Evolutionary conservation across 2,329 filamentous ascomycete genomes (phyloP), one percentile per base, ranked within the genome.

Genomic region (Alternaria incomplexa): DNA sequence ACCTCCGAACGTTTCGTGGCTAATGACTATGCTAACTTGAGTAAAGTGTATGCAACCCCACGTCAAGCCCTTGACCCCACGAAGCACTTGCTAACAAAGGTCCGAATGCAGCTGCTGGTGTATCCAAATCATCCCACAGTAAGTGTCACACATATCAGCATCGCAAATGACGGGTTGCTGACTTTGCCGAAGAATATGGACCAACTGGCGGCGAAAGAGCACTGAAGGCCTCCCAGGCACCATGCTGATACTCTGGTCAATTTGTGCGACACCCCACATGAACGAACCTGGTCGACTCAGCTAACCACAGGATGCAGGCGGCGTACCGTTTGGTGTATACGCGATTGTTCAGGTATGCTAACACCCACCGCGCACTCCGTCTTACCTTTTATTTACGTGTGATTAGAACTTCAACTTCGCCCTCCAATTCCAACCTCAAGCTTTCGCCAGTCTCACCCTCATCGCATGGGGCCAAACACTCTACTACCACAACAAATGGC

Each of bases 161-260:
- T 40, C 1, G 17, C 26, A 17, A 6, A 47, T 25, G 52, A 9
- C 40, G 17, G n/a, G 6, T 48, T 28, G 43, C 69, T 75, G 45
- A 76, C 57, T 26, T 6, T 22, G 12, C 45, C 4, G 36, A 53
- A 79, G 78, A 65, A 89, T 90, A 80, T 89, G 86, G 85, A 83
- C 86, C 62, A 90, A 89, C 73, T 90, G 86, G 84, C 81, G 83
- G 20, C 83, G 80, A 12, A 89, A 90, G 72, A 84, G 83, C 63
- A 90, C 88, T 0, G 87, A 89, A 43, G 88, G 88, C 3, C 77
- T 90, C 3, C 88, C 88, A 0, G 83, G 82, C 0, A 69, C 77
- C 20, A 90, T 90, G 88, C 85, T 90, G 81, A 86, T 90, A 64
- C 75, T 90, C 1, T 90, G 88, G 88, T 87, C 85, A n/a, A 72